These are phyloP conservation scores for Dianthus caryophyllus DNA, from an alignment of 148 eudicot species.

Conservation along the genomic window DNA sequence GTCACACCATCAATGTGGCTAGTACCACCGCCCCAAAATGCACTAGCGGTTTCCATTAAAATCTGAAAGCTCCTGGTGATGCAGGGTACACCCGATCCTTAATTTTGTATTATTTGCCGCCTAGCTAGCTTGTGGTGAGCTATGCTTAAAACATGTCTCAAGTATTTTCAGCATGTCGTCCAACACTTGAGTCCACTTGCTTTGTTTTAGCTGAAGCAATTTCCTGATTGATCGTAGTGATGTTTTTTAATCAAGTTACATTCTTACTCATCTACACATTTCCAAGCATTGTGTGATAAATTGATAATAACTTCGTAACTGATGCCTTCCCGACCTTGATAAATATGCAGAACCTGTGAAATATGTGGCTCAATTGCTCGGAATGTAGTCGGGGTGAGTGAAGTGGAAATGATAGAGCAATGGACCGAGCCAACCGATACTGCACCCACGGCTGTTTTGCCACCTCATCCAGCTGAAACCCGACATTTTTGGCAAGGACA, in stretches of 20 bases:
- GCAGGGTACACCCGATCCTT: no score
- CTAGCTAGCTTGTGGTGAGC: neutral
- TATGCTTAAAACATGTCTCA: neutral
- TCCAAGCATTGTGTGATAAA: neutral
- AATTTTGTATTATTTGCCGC: neutral
- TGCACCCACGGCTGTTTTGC: slow-evolving; percentile 23
- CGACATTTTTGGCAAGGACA: slow-evolving; percentile 83
- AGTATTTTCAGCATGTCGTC: no score
- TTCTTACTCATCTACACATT: neutral
- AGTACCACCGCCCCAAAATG: no score
- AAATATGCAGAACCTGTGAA: slow-evolving; percentile 64
- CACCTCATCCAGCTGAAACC: slow-evolving; percentile 36
- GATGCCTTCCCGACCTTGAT: neutral
- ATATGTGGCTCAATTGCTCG: slow-evolving; percentile 77
- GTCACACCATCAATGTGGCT: no score
- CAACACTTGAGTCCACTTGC: no score
- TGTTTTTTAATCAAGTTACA: neutral
- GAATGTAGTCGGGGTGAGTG: slow-evolving; percentile 63
- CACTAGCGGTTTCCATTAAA: no score
- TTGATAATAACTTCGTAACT: neutral
- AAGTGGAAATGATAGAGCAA: slow-evolving; percentile 45
- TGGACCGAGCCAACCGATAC: slow-evolving; percentile 58
- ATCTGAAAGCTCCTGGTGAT: no score
- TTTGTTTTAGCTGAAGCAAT: neutral
- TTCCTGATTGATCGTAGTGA: neutral